These are phyloP conservation scores for Coemansia erecta DNA, from an alignment of 192 early-diverging fungal genomes.

Conservation along the genomic window DNA sequence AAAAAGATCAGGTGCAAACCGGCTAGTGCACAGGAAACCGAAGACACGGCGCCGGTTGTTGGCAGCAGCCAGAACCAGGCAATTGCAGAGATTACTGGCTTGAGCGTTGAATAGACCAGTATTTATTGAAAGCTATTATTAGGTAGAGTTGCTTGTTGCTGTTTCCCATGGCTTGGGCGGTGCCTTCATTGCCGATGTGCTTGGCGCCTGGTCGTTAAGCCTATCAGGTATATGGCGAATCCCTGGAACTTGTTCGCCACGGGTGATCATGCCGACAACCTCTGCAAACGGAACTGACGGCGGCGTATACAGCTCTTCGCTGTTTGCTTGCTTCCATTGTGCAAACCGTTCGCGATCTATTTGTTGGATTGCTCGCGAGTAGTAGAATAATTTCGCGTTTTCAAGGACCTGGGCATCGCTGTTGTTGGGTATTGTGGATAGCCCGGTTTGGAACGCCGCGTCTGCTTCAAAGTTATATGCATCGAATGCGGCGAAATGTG, in stretches of 20 bases:
- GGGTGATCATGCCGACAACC: slow-evolving; percentile 35
- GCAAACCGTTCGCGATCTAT: slow-evolving; percentile 17
- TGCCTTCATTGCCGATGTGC: slow-evolving; percentile 20
- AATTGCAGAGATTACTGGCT: slow-evolving; percentile 26
- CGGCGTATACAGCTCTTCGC: slow-evolving; percentile 5
- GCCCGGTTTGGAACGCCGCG: slow-evolving; percentile 27
- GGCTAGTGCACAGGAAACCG: slow-evolving; percentile 1
- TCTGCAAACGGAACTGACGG: slow-evolving; percentile 36
- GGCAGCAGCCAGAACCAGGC: slow-evolving; percentile 6
- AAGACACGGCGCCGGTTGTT: neutral
- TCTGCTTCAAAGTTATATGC: slow-evolving; percentile 41
- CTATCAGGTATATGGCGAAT: slow-evolving; percentile 41
- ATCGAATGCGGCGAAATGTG: slow-evolving; percentile 25
- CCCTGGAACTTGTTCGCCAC: slow-evolving; percentile 29
- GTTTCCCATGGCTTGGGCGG: slow-evolving; percentile 50
- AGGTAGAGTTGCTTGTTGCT: neutral
- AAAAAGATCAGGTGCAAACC: slow-evolving; percentile 40
- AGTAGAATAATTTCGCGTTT: slow-evolving; percentile 37
- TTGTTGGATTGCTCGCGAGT: slow-evolving; percentile 9
- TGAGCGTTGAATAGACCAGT: slow-evolving; percentile 20
- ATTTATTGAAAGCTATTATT: neutral
- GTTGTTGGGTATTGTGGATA: slow-evolving; percentile 18
- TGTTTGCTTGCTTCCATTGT: slow-evolving; percentile 19
- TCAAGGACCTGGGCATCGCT: slow-evolving; percentile 5
- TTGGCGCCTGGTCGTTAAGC: slow-evolving; percentile 29